Evolutionary conservation across 176 grass and related monocot genomes (phyloP).

Genomic region (Eleusine coracana): DNA sequence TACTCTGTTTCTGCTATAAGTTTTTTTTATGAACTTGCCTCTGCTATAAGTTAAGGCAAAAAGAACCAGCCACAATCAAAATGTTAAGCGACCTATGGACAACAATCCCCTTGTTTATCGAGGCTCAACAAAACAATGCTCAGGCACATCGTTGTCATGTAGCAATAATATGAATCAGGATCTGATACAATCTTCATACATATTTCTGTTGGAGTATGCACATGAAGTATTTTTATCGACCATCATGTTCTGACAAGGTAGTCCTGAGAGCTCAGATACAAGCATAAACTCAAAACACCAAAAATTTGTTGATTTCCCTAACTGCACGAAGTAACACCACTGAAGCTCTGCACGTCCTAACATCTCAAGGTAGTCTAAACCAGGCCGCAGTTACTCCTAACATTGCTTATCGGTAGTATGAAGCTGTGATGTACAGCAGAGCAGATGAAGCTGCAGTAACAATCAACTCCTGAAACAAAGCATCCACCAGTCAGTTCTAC

Average conservation of each 20-base stretch:
- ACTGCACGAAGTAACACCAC: background rate
- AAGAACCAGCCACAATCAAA: background rate
- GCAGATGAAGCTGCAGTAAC: conserved; percentile 41
- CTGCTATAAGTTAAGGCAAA: background rate
- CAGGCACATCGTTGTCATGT: background rate
- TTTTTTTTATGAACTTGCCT: background rate
- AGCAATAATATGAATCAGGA: background rate
- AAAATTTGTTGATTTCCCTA: conserved; percentile 25
- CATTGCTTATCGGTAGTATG: conserved; percentile 48
- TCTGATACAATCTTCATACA: conserved; percentile 4
- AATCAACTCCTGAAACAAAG: conserved; percentile 47
- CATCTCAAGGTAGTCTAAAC: conserved; percentile 5
- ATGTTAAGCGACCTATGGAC: background rate
- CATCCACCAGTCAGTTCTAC: background rate
- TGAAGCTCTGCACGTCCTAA: conserved; percentile 25
- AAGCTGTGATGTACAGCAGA: conserved; percentile 50
- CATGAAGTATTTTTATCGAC: background rate
- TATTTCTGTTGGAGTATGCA: conserved; percentile 37
- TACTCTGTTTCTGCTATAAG: background rate
- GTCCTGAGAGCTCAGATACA: conserved; percentile 20
- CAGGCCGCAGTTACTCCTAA: background rate
- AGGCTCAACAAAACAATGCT: background rate
- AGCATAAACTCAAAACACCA: background rate
- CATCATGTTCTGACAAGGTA: background rate
- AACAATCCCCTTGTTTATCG: background rate